A percentile compares a stretch with the other conserved stretches of the same genome.
Conservation (phyloP, 2,329 filamentous ascomycete genomes). For the Calonectria crousiana region DNA sequence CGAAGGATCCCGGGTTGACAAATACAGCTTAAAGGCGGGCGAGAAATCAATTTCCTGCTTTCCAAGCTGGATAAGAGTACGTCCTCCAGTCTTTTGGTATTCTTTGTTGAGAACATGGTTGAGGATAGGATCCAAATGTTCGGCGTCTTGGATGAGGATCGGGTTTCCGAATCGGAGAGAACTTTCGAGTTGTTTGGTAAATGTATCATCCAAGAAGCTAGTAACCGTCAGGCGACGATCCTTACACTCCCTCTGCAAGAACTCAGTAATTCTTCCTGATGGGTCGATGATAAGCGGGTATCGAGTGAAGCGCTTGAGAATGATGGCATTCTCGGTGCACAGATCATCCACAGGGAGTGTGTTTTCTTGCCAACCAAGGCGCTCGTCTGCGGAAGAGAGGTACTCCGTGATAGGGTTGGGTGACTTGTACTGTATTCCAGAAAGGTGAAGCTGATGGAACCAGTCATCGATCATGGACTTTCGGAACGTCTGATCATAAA, state of each 20-base stretch:
- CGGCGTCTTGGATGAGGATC: constrained; percentile 97
- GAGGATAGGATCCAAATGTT: constrained; percentile 95
- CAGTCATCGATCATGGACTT: constrained; percentile 99
- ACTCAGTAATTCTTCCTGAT: constrained; percentile 93
- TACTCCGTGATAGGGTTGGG: constrained; percentile 97
- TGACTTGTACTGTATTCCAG: constrained; percentile 92
- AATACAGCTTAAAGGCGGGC: constrained; percentile 92
- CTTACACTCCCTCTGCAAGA: constrained; percentile 93
- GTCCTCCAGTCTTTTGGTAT: constrained; percentile 97
- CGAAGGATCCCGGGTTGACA: constrained; percentile 96
- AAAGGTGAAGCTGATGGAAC: constrained; percentile 91
- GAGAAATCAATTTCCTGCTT: constrained; percentile 99
- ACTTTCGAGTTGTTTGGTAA: constrained; percentile 97
- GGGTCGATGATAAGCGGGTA: constrained; percentile 99
- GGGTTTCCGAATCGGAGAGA: constrained; percentile 97
- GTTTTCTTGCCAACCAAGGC: constrained; percentile 94
- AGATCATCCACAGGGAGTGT: constrained; percentile 94
- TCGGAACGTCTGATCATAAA: constrained; percentile 98
- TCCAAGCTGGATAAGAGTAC: constrained; percentile 97
- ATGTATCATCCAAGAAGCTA: constrained; percentile 97
- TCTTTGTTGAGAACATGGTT: constrained; percentile 99
- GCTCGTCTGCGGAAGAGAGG: constrained; percentile 94
- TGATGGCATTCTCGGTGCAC: constrained; percentile 98
- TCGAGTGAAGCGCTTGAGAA: constrained; percentile 96
- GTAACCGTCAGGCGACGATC: constrained; percentile 95